Evolutionary conservation across 2,329 filamentous ascomycete species (phyloP).

Genomic region (Nigrograna mackinnonii): DNA sequence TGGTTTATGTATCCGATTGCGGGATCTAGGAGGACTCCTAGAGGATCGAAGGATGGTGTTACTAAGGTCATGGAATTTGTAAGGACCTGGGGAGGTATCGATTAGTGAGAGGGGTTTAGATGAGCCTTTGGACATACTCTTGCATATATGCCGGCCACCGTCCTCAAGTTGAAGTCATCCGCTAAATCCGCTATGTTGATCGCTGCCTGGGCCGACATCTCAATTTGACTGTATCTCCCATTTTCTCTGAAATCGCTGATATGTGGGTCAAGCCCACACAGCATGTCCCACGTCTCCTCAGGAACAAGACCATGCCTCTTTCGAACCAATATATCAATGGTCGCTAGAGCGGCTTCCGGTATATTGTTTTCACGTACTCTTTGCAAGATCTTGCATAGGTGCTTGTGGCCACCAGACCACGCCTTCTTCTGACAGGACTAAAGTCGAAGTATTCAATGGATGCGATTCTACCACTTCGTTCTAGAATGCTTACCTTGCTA

Average conservation of each 20-base stretch:
- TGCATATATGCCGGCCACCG: slow-evolving; percentile 49
- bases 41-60: slow-evolving; percentile 57
- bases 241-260: slow-evolving; percentile 50
- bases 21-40: slow-evolving; percentile 64
- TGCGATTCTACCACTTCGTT: neutral
- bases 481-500: slow-evolving; percentile 53
- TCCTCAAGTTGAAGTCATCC: slow-evolving; percentile 43
- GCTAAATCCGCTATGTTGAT: slow-evolving; percentile 55
- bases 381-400: slow-evolving; percentile 60
- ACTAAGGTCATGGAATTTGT: slow-evolving; percentile 63
- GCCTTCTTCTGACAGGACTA: slow-evolving; percentile 62
- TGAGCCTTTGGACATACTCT: slow-evolving; percentile 38
- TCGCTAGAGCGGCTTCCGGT: slow-evolving; percentile 59
- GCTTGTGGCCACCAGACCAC: slow-evolving; percentile 63
- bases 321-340: slow-evolving; percentile 57
- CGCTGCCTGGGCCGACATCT: slow-evolving; percentile 58
- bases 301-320: slow-evolving; percentile 41
- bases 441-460: neutral
- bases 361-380: slow-evolving; percentile 47
- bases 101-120: neutral
- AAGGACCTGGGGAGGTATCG: slow-evolving; percentile 47
- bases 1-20: slow-evolving; percentile 61
- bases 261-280: slow-evolving; percentile 53
- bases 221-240: slow-evolving; percentile 49
- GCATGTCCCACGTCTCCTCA: slow-evolving; percentile 45